Percentiles rank a stretch among this genome's conserved stretches.
Conservation (phyloP, 169 alveolate genomes). For the Neospora caninum region DNA sequence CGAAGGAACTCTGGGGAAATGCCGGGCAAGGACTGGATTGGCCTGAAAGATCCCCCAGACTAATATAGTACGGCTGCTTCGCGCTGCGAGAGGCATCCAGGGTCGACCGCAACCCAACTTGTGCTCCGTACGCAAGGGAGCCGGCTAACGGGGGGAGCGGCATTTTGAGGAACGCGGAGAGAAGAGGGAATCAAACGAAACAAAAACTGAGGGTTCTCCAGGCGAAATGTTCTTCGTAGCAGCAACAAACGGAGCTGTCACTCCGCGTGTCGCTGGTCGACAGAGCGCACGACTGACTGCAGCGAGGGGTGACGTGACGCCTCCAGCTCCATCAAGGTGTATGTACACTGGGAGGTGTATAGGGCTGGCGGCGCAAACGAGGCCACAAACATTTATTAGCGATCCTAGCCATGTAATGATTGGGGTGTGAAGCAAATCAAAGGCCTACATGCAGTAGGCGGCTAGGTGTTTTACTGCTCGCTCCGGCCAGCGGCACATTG, state of each 20-base stretch:
- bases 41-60: not conserved
- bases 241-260: not conserved
- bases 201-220: not conserved
- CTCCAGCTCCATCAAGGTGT: too few species aligned
- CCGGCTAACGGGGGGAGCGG: not conserved
- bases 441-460: too few species aligned
- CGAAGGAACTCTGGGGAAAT: not conserved
- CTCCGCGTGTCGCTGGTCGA: not conserved
- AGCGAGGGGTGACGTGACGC: not conserved
- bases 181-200: not conserved
- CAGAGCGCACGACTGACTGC: not conserved
- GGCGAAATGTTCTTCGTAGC: not conserved
- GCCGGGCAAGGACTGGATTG: not conserved
- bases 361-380: too few species aligned
- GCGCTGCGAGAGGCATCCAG: not conserved
- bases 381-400: too few species aligned
- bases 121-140: not conserved
- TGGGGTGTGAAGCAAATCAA: too few species aligned
- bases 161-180: not conserved
- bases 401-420: too few species aligned
- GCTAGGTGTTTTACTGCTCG: too few species aligned
- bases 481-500: too few species aligned
- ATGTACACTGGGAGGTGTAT: too few species aligned
- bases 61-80: conserved; percentile 4
- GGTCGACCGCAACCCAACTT: not conserved